Percentiles rank a stretch among this genome's conserved stretches.
Evolutionary conservation across 352 stramenopile species (phyloP).

Genomic region (Phytophthora palmivora): DNA sequence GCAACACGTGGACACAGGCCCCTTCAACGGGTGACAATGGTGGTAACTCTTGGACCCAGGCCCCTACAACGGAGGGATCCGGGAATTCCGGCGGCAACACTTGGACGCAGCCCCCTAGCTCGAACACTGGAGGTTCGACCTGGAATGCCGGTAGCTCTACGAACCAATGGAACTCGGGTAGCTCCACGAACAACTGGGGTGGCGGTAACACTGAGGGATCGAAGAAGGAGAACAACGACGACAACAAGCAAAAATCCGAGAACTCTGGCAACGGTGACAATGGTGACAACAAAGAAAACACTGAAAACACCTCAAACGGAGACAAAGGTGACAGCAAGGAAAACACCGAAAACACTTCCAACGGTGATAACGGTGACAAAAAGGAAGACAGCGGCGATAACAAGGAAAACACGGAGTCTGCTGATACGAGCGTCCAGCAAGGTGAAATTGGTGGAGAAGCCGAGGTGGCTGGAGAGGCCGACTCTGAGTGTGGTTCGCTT

Average conservation of each 20-base stretch:
- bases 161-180: not conserved
- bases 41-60: slow-evolving; percentile 12
- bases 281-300: not conserved
- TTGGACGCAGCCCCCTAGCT: not conserved
- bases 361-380: not conserved
- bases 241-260: too few relatives aligned
- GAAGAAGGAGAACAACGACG: slow-evolving; percentile 1
- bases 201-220: not conserved
- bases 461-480: not conserved
- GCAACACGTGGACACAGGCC: slow-evolving; percentile 12
- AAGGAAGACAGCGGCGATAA: not conserved
- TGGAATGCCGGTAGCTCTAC: not conserved
- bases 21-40: slow-evolving; percentile 10
- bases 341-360: too few relatives aligned
- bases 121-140: not conserved
- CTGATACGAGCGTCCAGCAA: not conserved
- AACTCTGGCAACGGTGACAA: too few relatives aligned
- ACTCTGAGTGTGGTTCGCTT: slow-evolving; percentile 34
- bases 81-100: not conserved
- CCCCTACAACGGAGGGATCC: not conserved
- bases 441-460: not conserved
- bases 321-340: too few relatives aligned
- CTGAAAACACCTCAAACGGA: too few relatives aligned
- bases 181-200: not conserved
- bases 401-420: not conserved